Evolutionary conservation across 164 flowering plant species (phyloP), one percentile per base, ranked within the genome.

Genomic region (Piper longum): DNA sequence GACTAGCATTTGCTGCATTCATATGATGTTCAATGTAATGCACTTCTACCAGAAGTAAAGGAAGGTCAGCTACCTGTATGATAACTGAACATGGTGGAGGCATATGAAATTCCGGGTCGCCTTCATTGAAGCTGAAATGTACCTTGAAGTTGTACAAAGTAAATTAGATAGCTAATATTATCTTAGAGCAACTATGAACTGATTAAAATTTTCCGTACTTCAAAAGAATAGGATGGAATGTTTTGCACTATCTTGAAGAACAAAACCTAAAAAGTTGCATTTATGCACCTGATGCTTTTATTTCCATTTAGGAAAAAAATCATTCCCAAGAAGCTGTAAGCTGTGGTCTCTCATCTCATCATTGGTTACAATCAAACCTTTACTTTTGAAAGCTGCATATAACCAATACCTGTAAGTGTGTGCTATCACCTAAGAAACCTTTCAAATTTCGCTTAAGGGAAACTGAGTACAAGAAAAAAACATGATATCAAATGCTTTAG

Each of bases 271-370:
- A 26, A 26, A 2, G 36, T 26, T 16, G 7, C 4, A n/a, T 66
- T 73, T 62, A 72, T 81, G 73, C 64, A 88, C 98, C 78, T 91
- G 98, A 75, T 91, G 98, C 77, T 95, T 86, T 80, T 91, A 96
- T 79, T 91, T 91, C 98, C 96, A 88, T 75, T 69, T 88, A 51
- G 95, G 96, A 70, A 91, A 91, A 75, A 91, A 88, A 69, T 84
- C 91, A 66, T 85, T 91, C 65, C 96, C 95, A 17, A 91, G 67
- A 69, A 88, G 84, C 62, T 88, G 91, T 78, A 88, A 88, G 56
- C 76, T 80, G 67, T 91, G 96, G 68, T 91, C 97, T 74, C 93
- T 78, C 97, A 91, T 91, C 76, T 86, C 92, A 59, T 91, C 97
- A 61, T 91, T 91, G 17, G 93, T 91, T 77, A 91, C 97, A 61